These are phyloP conservation scores for Hyaloscypha finlandica DNA, from an alignment of 495 filamentous ascomycete species.

Conservation along the genomic window DNA sequence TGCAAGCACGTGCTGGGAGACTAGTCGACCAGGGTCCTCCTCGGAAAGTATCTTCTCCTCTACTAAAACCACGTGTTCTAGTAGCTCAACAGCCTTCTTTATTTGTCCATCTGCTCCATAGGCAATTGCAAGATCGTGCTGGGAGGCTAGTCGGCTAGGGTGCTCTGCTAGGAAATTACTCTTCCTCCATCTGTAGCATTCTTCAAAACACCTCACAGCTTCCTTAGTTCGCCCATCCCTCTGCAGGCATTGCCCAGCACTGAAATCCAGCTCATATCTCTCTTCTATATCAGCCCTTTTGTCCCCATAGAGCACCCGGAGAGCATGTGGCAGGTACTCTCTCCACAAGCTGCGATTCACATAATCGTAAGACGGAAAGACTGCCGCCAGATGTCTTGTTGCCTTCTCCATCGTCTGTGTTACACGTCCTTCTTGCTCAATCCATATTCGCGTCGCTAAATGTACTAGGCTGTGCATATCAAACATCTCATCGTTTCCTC, in stretches of 20 bases:
- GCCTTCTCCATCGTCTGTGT: constrained; percentile 23
- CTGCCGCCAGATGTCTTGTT: constrained; percentile 27
- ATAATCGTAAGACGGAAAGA: constrained; percentile 22
- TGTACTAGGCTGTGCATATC: constrained; percentile 51
- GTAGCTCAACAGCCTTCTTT: constrained; percentile 20
- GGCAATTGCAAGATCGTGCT: constrained; percentile 32
- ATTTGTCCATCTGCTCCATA: constrained; percentile 34
- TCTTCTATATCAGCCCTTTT: constrained; percentile 17
- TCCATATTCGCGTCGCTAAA: constrained; percentile 45
- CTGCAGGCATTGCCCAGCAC: constrained; percentile 25
- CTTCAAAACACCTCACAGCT: constrained; percentile 32
- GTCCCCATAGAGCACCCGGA: constrained; percentile 26
- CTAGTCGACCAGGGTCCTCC: constrained; percentile 14
- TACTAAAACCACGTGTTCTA: constrained; percentile 19
- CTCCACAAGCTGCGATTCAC: constrained; percentile 29
- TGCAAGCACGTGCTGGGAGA: constrained; percentile 17
- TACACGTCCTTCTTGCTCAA: constrained; percentile 29
- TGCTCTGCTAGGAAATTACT: constrained; percentile 30
- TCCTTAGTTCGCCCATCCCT: constrained; percentile 36
- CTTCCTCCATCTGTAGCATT: constrained; percentile 29
- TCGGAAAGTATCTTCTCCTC: constrained; percentile 23
- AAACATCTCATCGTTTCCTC: constrained; percentile 28
- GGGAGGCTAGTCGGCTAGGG: constrained; percentile 19
- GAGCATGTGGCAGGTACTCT: constrained; percentile 36
- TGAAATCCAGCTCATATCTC: constrained; percentile 25